Evolutionary conservation across 441 rosid species (phyloP), one percentile per base, ranked within the genome.

Genomic region (Bruguiera hainesii): DNA sequence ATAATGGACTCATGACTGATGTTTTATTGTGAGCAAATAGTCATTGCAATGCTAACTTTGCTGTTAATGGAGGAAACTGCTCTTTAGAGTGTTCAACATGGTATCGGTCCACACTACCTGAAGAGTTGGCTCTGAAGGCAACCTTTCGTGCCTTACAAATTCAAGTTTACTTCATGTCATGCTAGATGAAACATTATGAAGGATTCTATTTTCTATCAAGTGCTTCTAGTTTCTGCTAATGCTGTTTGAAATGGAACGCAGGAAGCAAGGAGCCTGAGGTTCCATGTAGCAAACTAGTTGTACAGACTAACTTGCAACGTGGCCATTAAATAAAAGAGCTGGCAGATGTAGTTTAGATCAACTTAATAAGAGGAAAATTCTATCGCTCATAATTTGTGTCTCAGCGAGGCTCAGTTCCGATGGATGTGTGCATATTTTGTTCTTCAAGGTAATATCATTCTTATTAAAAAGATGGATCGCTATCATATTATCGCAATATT

Each of bases 51-150:
- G 93, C 91, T 55, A 91, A 91, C 74, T 88, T 91, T 61, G 75
- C 91, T 9, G 66, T 80, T 28, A 91, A 83, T 83, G 96, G 97
- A 26, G 87, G 91, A 79, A 89, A 88, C 75, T 88, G 92, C 63
- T 89, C 96, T 11, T 83, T 89, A 66, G 97, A 89, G 72, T 96
- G 94, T 49, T 83, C 96, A 25, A 80, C 89, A 57, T 78, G 96
- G 73, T 89, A 94, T 81, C 86, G 93, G 21, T 89, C 92, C 39
- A 79, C 82, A 57, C 73, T 89, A 26, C 78, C 87, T 56, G 97
- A 94, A 82, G 94, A 87, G 65, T 72, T 90, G 31, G 89, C 86
- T 65, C 70, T 78, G 39, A 89, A 89, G 97, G 96, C 87, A 71
- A 68, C 56, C 42, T 13, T 61, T 65, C 67, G 16, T 56, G 42